Percentiles rank a stretch among this genome's conserved stretches.
Conservation (phyloP, 1,284 basidiomycete species). For the Cystobasidium slooffiae region DNA sequence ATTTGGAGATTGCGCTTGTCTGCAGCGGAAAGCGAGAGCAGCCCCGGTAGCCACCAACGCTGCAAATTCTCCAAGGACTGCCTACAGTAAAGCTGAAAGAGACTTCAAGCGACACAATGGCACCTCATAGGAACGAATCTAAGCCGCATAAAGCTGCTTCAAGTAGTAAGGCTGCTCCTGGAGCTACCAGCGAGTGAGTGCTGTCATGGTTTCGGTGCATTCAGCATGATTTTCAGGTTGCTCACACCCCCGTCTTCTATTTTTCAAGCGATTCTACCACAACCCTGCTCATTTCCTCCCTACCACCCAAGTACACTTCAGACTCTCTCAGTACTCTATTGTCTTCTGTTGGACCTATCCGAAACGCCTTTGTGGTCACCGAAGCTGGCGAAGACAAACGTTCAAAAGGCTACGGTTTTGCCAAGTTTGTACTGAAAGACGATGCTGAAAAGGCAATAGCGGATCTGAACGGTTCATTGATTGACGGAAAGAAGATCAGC, state of each 20-base stretch:
- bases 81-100: not conserved
- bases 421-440: conserved; percentile 85
- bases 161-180: conserved; percentile 1
- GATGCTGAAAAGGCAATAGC: conserved; percentile 80
- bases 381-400: conserved; percentile 64
- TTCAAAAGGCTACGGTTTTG: conserved; percentile 97
- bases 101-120: conserved; percentile 6
- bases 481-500: conserved; percentile 67
- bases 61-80: conserved; percentile 17
- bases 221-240: not conserved
- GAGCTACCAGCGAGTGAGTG: conserved; percentile 1
- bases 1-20: not conserved
- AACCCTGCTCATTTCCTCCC: conserved; percentile 32
- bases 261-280: conserved; percentile 27
- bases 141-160: not conserved
- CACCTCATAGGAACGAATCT: not conserved
- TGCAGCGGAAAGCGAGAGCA: too few species aligned
- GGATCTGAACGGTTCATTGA: conserved; percentile 61
- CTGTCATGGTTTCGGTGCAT: too few species aligned
- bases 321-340: conserved; percentile 84
- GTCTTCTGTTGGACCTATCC: conserved; percentile 91
- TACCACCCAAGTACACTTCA: conserved; percentile 35
- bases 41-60: not conserved
- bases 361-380: conserved; percentile 90
- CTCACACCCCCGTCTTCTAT: conserved; percentile 6